A percentile compares a stretch with the other conserved stretches of the same genome.
These are phyloP conservation scores for Ascosphaera aggregata DNA, from an alignment of 2,329 filamentous ascomycete genomes.

Conservation along the genomic window DNA sequence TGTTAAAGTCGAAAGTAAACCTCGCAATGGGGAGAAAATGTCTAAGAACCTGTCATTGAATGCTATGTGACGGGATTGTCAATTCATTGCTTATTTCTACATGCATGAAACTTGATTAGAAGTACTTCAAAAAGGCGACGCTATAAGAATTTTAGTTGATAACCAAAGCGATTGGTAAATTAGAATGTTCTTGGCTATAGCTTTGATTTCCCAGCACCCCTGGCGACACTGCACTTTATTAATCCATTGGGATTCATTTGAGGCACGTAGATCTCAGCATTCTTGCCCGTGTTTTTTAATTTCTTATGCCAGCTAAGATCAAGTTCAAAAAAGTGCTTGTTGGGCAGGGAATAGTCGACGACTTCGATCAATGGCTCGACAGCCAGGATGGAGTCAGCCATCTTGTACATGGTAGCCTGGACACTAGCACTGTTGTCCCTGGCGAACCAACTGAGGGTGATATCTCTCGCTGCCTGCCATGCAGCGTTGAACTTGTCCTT, in stretches of 20 bases:
- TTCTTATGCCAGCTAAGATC: slow-evolving; percentile 95
- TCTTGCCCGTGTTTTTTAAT: slow-evolving; percentile 79
- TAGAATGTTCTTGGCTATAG: slow-evolving; percentile 4
- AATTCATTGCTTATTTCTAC: too few relatives aligned
- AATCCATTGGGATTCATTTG: slow-evolving; percentile 86
- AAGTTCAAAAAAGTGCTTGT: slow-evolving; percentile 98
- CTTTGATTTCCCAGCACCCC: slow-evolving; percentile 7
- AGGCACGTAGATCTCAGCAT: slow-evolving; percentile 87
- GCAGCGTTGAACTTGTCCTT: slow-evolving; percentile 52
- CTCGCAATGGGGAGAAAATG: too few relatives aligned
- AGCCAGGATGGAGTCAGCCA: slow-evolving; percentile 68
- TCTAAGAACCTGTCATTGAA: too few relatives aligned
- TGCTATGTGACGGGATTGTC: too few relatives aligned
- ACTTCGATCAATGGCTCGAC: slow-evolving; percentile 45
- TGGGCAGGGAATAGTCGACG: slow-evolving; percentile 69
- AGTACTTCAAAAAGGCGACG: too few relatives aligned
- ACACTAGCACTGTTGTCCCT: slow-evolving; percentile 80
- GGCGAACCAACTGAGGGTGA: slow-evolving; percentile 83
- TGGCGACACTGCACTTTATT: slow-evolving; percentile 67
- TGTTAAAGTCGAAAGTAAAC: too few relatives aligned
- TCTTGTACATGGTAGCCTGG: slow-evolving; percentile 98
- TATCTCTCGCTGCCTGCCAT: slow-evolving; percentile 52
- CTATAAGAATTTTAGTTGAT: too few relatives aligned
- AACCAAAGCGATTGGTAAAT: too few relatives aligned
- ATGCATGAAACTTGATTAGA: too few relatives aligned